Conservation (phyloP, 805 yeast species). For the Grigorovia transvaalensis region DNA sequence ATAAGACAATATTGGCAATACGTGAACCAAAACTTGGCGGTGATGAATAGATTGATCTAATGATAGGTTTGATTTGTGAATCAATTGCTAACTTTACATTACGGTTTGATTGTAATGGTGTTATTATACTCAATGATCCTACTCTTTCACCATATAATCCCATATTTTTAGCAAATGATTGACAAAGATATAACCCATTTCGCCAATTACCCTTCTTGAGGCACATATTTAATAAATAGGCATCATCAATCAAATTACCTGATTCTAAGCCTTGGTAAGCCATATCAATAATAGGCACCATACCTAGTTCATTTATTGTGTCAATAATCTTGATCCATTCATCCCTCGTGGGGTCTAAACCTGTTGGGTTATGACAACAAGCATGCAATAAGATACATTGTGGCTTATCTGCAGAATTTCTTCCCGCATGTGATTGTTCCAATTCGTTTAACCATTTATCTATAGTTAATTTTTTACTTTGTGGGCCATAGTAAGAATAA, state of each 20-base stretch:
- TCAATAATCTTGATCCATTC: slow-evolving; percentile 74
- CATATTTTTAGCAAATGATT: slow-evolving; percentile 90
- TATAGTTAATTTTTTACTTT: slow-evolving; percentile 57
- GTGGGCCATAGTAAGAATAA: slow-evolving; percentile 55
- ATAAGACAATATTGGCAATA: slow-evolving; percentile 69
- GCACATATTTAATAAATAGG: slow-evolving; percentile 38
- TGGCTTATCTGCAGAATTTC: slow-evolving; percentile 28
- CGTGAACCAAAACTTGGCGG: slow-evolving; percentile 94
- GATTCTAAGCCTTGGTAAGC: slow-evolving; percentile 95
- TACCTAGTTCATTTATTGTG: slow-evolving; percentile 43
- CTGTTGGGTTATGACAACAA: slow-evolving; percentile 96
- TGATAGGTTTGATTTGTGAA: slow-evolving; percentile 74
- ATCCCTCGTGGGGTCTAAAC: slow-evolving; percentile 74
- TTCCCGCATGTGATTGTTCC: slow-evolving; percentile 30
- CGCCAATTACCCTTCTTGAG: slow-evolving; percentile 23
- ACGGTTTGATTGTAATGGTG: slow-evolving; percentile 34
- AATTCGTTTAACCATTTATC: slow-evolving; percentile 55
- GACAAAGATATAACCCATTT: slow-evolving; percentile 56
- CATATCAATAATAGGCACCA: slow-evolving; percentile 80
- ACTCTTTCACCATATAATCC: slow-evolving; percentile 94
- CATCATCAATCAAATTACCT: slow-evolving; percentile 71
- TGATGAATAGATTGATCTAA: slow-evolving; percentile 81
- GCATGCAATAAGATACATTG: slow-evolving; percentile 65
- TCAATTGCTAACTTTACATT: slow-evolving; percentile 43
- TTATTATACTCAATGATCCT: slow-evolving; percentile 59